Conservation (phyloP, 192 early-diverging fungal genomes). For the Linderina pennispora region DNA sequence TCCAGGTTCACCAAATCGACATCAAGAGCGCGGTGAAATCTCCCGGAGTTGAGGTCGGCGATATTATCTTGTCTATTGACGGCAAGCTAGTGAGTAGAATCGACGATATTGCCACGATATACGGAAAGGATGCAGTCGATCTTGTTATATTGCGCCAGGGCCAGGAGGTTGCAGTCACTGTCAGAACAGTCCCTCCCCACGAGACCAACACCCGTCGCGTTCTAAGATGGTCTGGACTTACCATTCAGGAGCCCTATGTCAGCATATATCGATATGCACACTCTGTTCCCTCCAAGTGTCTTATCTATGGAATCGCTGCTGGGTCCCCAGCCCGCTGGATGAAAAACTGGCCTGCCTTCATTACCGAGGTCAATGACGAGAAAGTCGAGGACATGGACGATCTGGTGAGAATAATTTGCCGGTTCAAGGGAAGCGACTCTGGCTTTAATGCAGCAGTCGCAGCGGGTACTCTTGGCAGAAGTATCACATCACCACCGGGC, state of each 20-base stretch:
- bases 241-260: slow-evolving; percentile 21
- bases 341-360: slow-evolving; percentile 1
- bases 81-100: slow-evolving; percentile 7
- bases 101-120: slow-evolving; percentile 16
- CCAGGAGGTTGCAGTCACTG: slow-evolving; percentile 4
- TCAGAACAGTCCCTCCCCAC: slow-evolving; percentile 12
- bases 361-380: slow-evolving; percentile 12
- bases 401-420: slow-evolving; percentile 2
- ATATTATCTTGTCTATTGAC: slow-evolving; percentile 20
- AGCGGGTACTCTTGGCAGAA: not conserved
- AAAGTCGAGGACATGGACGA: slow-evolving; percentile 20
- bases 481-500: slow-evolving; percentile 16
- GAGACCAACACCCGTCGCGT: slow-evolving; percentile 9
- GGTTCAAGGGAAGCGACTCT: slow-evolving; percentile 4
- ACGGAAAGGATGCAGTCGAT: slow-evolving; percentile 2
- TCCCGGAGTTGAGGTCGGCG: slow-evolving; percentile 18
- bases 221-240: slow-evolving; percentile 23
- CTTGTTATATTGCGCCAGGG: slow-evolving; percentile 23
- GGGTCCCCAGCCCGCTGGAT: not conserved
- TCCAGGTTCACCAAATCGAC: too few species aligned
- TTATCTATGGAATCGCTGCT: too few species aligned
- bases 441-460: slow-evolving; percentile 13
- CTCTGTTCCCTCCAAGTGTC: slow-evolving; percentile 4
- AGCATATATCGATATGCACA: slow-evolving; percentile 8
- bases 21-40: too few species aligned